Conservation (phyloP, 805 yeast species). For the Suhomyces xylopsoci region DNA sequence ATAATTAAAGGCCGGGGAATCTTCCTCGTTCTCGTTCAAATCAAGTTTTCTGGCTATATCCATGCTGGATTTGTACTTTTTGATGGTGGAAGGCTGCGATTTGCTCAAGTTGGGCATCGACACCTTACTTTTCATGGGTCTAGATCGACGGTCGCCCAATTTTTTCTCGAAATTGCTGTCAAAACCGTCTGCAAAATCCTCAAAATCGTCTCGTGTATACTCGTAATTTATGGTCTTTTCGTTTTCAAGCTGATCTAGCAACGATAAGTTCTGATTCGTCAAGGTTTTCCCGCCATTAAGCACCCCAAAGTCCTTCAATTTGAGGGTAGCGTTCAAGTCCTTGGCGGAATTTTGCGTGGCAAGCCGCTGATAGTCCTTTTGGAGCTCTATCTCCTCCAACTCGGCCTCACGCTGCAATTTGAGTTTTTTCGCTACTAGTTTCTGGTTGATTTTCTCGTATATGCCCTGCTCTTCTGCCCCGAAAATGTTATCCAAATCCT, state of each 20-base stretch:
- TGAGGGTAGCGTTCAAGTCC: conserved; percentile 28
- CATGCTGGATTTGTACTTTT: conserved; percentile 34
- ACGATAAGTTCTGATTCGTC: conserved; percentile 8
- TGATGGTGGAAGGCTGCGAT: conserved; percentile 8
- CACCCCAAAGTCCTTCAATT: conserved; percentile 25
- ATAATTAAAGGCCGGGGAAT: conserved; percentile 26
- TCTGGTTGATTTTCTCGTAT: conserved; percentile 26
- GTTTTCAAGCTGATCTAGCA: conserved; percentile 25
- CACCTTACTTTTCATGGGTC: conserved; percentile 10
- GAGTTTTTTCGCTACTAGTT: conserved; percentile 19
- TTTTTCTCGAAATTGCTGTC: conserved; percentile 15
- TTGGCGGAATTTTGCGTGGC: conserved; percentile 2
- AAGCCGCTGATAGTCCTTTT: conserved; percentile 13
- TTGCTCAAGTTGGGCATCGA: conserved; percentile 21
- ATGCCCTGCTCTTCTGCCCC: conserved; percentile 37
- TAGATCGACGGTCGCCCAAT: background rate
- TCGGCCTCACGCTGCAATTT: conserved; percentile 31
- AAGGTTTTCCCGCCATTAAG: conserved; percentile 6
- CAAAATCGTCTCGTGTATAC: conserved; percentile 36
- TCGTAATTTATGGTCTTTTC: conserved; percentile 37
- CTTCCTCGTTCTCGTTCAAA: conserved; percentile 8
- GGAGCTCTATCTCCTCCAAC: conserved; percentile 31
- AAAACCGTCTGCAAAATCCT: conserved; percentile 37
- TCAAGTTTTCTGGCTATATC: conserved; percentile 19
- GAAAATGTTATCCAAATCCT: conserved; percentile 36